Evolutionary conservation across 148 eudicot genomes (phyloP), one percentile per base, ranked within the genome.

Genomic region (Rhododendron mucronatum): DNA sequence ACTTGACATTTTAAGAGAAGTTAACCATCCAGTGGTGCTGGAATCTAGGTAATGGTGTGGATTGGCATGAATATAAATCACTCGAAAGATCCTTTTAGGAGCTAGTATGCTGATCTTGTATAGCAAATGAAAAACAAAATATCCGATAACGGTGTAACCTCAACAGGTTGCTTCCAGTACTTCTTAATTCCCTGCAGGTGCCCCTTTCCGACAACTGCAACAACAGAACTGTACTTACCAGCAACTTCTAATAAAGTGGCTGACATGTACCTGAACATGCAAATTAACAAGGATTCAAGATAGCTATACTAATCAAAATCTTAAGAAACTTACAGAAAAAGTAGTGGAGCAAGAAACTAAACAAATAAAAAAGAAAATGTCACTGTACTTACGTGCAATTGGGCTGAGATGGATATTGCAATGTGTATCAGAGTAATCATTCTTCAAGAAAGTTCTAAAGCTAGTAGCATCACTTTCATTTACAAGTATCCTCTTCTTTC

Each of bases 201-300:
- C 80, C 99, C 99, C 90, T 92, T 97, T 71, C 99, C 99, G 39
- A 97, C 98, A 88, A 97, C 99, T 44, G 99, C 99, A 57, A 97
- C 99, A 78, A 97, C 98, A 57, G 99, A 94, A 82, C 90, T 91
- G 89, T 93, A 95, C 90, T 92, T 94, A 75, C 92, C 83, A 33
- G 99, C 99, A 82, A 91, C 88, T 91, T 80, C 88, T 37, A 91
- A 87, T 86, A 97, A 90, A 39, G 90, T 84, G 12, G 99, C 92
- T 82, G 99, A 93, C 99, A 97, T 97, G 88, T 92, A 97, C 94
- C 99, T 97, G 88, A 81, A 86, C 44, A 26, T 47, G 86, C 47
- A 78, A 82, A 37, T 37, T 37, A 37, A 28, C 47, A 82, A 76
- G 74, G 65, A 59, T 57, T 30, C 81, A 74, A 69, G 55, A 79